Evolutionary conservation across 2,329 filamentous ascomycete genomes (phyloP).

Genomic region (Aspergillus pseudoviridinutans): DNA sequence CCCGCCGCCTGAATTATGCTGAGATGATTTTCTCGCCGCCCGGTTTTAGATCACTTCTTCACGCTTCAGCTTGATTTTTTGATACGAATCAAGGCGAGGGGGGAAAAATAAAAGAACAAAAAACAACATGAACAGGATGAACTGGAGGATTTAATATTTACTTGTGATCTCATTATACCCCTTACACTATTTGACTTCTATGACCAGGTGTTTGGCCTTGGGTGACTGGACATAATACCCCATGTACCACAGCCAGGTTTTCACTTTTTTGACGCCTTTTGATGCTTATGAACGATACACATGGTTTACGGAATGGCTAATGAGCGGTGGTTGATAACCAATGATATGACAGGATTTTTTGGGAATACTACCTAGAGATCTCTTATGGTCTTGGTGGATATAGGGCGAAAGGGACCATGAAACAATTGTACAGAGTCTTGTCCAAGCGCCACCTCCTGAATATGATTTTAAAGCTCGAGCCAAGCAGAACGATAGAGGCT

Average conservation of each 20-base stretch:
- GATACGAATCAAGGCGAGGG: not conserved
- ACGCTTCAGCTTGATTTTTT: not conserved
- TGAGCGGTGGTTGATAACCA: conserved; percentile 10
- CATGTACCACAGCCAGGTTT: conserved; percentile 7
- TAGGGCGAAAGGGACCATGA: not conserved
- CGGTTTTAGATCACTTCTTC: not conserved
- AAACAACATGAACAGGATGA: not conserved
- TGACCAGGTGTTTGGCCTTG: conserved; percentile 8
- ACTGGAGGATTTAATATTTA: conserved; percentile 1
- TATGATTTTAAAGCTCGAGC: not conserved
- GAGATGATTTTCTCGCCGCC: not conserved
- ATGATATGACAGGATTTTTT: not conserved
- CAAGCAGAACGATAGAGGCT: not conserved
- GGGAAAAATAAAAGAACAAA: conserved; percentile 1
- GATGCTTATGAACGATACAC: conserved; percentile 17
- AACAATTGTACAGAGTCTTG: not conserved
- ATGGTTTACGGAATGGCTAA: conserved; percentile 9
- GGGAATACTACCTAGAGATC: not conserved
- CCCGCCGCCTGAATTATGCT: conserved; percentile 11
- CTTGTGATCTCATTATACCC: conserved; percentile 22
- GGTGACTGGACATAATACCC: conserved; percentile 10
- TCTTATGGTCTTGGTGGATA: not conserved
- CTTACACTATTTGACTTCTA: conserved; percentile 16
- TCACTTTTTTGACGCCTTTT: conserved; percentile 2
- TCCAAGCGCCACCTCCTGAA: not conserved